phyloP scores from a whole-genome alignment of 2,329 filamentous ascomycete genomes.

The Didymella arachidicola region DNA sequence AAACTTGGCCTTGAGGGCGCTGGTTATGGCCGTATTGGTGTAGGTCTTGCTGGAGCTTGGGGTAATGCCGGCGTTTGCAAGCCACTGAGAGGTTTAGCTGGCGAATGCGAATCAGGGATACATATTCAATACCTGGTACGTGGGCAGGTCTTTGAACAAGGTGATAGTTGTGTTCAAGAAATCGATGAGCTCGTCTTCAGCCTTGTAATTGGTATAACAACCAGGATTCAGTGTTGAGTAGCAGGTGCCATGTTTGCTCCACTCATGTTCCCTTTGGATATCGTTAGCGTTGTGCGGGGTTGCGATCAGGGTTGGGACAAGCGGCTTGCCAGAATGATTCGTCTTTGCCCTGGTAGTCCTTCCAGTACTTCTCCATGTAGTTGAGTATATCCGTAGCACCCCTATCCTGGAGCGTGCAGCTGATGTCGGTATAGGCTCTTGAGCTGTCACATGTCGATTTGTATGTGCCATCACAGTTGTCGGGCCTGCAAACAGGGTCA shows the following conservation, averaged over 20 bases:
- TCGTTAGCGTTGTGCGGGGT: neutral
- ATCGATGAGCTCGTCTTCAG: conserved; percentile 9
- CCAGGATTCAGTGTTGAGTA: conserved; percentile 7
- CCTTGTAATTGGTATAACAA: conserved; percentile 9
- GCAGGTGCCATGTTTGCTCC: conserved; percentile 14
- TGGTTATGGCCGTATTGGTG: conserved; percentile 10
- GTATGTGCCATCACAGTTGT: conserved; percentile 11
- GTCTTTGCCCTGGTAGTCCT: conserved; percentile 8
- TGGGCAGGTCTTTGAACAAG: conserved; percentile 9
- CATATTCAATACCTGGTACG: neutral
- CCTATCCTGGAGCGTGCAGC: conserved; percentile 4
- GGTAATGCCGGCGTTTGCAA: conserved; percentile 8
- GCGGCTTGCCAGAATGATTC: conserved; percentile 8
- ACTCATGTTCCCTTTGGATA: conserved; percentile 8
- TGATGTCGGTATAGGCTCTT: conserved; percentile 9
- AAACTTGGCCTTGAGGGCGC: conserved; percentile 7
- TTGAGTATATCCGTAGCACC: conserved; percentile 3
- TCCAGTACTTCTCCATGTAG: conserved; percentile 12
- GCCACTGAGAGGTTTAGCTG: conserved; percentile 2
- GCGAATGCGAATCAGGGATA: neutral
- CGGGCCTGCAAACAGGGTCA: conserved; percentile 3
- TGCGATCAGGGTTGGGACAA: neutral
- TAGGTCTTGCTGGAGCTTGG: conserved; percentile 13
- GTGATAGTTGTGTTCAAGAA: conserved; percentile 12
- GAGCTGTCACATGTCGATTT: conserved; percentile 9